Evolutionary conservation across 176 grass and related monocot species (phyloP).

Genomic region (Hsuehochloa calcarea): DNA sequence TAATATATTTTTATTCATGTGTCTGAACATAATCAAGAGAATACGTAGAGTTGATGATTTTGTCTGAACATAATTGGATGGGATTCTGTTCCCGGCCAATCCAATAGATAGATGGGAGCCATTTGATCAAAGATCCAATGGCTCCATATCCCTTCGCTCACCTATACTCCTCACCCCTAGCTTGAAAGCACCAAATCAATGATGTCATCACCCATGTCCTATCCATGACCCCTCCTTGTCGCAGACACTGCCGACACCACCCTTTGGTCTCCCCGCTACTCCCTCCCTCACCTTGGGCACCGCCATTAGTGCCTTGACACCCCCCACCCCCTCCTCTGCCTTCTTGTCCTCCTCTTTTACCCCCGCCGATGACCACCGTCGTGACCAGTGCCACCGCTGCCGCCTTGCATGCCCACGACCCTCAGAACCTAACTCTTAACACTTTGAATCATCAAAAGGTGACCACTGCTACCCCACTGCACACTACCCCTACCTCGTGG

Average conservation of each 20-base stretch:
- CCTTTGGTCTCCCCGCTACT: not conserved
- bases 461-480: not conserved
- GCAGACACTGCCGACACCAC: not conserved
- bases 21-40: not conserved
- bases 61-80: not conserved
- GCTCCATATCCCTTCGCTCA: not conserved
- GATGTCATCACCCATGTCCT: not conserved
- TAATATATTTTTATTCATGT: not conserved
- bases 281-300: not conserved
- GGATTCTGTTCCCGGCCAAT: not conserved
- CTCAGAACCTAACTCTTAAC: not conserved
- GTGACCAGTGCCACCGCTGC: not conserved
- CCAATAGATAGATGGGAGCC: not conserved
- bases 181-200: not conserved
- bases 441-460: not conserved
- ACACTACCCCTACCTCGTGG: not conserved
- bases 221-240: not conserved
- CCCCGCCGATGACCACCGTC: not conserved
- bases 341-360: not conserved
- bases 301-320: not conserved
- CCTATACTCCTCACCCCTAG: not conserved
- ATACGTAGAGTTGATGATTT: too few relatives aligned
- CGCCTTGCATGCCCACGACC: accelerated
- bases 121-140: not conserved
- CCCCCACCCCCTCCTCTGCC: not conserved